Evolutionary conservation across 225 moss, liverwort and hornwort species (phyloP).

Genomic region (Bryum argenteum): DNA sequence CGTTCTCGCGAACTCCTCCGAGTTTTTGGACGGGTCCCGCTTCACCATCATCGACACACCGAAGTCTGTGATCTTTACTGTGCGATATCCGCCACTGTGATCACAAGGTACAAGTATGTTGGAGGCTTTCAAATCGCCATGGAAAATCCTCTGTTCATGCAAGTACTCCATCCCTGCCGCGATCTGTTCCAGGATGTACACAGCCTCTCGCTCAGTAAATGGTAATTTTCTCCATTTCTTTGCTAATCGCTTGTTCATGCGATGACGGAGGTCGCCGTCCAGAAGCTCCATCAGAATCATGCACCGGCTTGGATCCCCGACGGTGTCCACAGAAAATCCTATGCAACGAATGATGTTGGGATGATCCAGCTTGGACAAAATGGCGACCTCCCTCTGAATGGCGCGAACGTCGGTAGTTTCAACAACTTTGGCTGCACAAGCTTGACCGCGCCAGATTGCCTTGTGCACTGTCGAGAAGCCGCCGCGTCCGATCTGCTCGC

Average conservation of each 20-base stretch:
- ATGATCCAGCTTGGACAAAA: neutral
- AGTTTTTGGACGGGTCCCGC: neutral
- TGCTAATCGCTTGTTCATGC: neutral
- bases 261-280: neutral
- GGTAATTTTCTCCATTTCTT: too few species aligned
- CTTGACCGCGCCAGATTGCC: neutral
- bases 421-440: conserved; percentile 3
- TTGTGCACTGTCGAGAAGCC: neutral
- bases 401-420: neutral
- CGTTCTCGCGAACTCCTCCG: fast-evolving
- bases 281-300: conserved; percentile 22
- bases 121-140: too few species aligned
- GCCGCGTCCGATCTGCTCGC: neutral
- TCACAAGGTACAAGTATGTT: neutral
- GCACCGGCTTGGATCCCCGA: neutral
- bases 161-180: conserved; percentile 5
- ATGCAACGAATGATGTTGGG: neutral
- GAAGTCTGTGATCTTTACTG: conserved; percentile 1
- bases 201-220: neutral
- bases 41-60: conserved; percentile 22
- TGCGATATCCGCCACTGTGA: neutral
- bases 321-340: neutral
- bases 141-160: neutral
- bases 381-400: neutral
- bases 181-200: conserved; percentile 5